Conservation (phyloP, 2,329 filamentous ascomycete species). For the Cladosporium sp. region DNA sequence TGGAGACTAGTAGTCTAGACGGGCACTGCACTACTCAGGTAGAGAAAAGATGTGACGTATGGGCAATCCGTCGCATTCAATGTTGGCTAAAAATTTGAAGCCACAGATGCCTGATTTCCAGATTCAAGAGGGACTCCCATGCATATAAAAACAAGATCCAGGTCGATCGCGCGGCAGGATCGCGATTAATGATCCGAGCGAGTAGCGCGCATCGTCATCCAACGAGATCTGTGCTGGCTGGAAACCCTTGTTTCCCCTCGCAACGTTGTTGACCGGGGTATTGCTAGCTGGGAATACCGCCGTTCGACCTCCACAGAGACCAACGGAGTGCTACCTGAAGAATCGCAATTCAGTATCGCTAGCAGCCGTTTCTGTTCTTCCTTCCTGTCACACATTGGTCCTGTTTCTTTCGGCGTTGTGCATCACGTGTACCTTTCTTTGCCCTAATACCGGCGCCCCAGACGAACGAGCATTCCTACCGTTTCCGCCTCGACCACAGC, state of each 20-base stretch:
- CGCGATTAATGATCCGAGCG: background rate
- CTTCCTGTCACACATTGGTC: background rate
- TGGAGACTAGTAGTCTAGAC: background rate
- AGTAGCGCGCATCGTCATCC: too few relatives aligned
- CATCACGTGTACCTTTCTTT: background rate
- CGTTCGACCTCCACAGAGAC: too few relatives aligned
- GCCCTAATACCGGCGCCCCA: background rate
- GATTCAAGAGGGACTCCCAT: background rate
- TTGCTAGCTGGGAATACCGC: too few relatives aligned
- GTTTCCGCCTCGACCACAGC: conserved; percentile 7
- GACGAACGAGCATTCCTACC: conserved; percentile 5
- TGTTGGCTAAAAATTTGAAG: too few relatives aligned
- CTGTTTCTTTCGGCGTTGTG: background rate
- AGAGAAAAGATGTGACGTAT: background rate
- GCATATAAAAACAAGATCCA: background rate
- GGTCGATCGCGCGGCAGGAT: background rate
- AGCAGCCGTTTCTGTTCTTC: conserved; percentile 6
- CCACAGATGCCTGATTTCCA: background rate
- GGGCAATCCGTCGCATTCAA: background rate
- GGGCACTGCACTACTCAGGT: background rate
- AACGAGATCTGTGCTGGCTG: too few relatives aligned
- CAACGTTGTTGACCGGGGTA: background rate
- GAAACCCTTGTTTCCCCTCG: background rate
- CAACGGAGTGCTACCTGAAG: background rate
- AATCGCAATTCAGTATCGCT: conserved; percentile 6